Evolutionary conservation across 495 filamentous ascomycete species (phyloP).

Genomic region (Aspergillus bertholletiae): DNA sequence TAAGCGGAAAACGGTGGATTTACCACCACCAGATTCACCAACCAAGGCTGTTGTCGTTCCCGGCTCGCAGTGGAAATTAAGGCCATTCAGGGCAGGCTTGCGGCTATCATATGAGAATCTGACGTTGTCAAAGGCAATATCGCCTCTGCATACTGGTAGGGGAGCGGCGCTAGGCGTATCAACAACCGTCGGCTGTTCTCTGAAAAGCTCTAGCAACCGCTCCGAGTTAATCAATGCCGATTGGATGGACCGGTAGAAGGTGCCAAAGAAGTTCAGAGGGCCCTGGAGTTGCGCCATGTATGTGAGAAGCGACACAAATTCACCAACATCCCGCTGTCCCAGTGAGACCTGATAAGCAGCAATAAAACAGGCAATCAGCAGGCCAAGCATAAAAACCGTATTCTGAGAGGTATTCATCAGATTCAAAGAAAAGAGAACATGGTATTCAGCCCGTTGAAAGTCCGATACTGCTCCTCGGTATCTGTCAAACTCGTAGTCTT

Average conservation of each 20-base stretch:
- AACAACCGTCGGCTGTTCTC: constrained; percentile 85
- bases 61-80: constrained; percentile 77
- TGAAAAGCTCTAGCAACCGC: constrained; percentile 91
- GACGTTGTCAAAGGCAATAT: constrained; percentile 81
- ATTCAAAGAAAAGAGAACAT: constrained; percentile 81
- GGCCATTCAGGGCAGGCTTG: constrained; percentile 77
- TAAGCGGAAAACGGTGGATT: constrained; percentile 94
- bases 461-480: constrained; percentile 75
- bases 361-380: constrained; percentile 80
- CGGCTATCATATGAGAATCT: constrained; percentile 87
- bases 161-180: constrained; percentile 56
- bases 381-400: constrained; percentile 85
- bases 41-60: constrained; percentile 95
- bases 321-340: constrained; percentile 64
- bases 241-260: constrained; percentile 95
- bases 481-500: constrained; percentile 85
- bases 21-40: constrained; percentile 93
- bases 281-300: constrained; percentile 93
- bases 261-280: constrained; percentile 95
- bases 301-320: constrained; percentile 76
- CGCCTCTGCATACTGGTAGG: constrained; percentile 66
- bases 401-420: constrained; percentile 94
- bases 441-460: constrained; percentile 84
- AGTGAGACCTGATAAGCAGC: constrained; percentile 84
- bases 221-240: constrained; percentile 96